Evolutionary conservation across 2,329 filamentous ascomycete genomes (phyloP), one percentile per base, ranked within the genome.

Genomic region (Tolypocladium ovalisporum): DNA sequence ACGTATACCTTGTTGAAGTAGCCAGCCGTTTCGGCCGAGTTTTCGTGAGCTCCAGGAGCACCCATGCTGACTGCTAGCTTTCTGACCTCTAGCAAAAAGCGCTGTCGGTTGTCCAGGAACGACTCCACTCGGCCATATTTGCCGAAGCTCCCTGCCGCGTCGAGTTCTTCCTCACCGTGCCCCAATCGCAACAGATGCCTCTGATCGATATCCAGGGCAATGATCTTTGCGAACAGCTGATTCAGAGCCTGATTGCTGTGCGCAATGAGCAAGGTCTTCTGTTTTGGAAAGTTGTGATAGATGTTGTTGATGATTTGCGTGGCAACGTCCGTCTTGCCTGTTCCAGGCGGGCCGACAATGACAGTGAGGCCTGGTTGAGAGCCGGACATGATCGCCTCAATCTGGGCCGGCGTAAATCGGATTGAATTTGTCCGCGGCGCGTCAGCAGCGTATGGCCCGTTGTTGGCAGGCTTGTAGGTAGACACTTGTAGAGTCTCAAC

Each of bases 271-370:
- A 99, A 76, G 0, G 94, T 99, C 64, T 90, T 88, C 71, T 99
- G 91, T 62, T 87, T 80, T 9, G 94, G 92, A 69, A 97, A 99
- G 73, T 97, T 96, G 76, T 97, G 93, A 69, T 99, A 99, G 64
- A 99, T 88, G 71, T 97, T 97, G 76, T 90, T 97, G 74, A 99
- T 99, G 69, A 97, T 95, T 71, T 99, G 94, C 5, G 93, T 97
- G 53, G 91, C 92, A 56, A 99, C 94, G 72, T 99, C 94, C n/a
- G 94, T 99, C 77, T 99, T 99, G 61, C 95, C 94, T 8, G 94
- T 99, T 56, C 94, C 94, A 9, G 94, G 94, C 56, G 94, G 94
- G 1, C 94, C 94, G 61, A 99, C 90, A 64, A 99, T 88, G 53
- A 99, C 83, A 1, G 93, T 97, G 55, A 99, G 79, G 24, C 95